phyloP scores from a whole-genome alignment of 2,329 filamentous ascomycete genomes.

The Scedosporium boydii region DNA sequence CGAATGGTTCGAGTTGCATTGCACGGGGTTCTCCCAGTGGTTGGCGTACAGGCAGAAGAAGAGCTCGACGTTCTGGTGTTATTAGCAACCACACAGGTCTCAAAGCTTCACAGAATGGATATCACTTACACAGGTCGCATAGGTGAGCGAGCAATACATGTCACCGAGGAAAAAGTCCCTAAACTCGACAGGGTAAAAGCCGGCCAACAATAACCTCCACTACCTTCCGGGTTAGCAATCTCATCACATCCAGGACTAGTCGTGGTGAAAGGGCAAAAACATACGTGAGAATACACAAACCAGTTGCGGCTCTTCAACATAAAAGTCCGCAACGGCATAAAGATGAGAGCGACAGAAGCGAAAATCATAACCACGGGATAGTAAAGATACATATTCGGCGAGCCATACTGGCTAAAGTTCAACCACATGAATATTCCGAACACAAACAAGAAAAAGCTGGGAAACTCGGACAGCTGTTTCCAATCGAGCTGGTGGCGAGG shows the following conservation, averaged over 20 bases:
- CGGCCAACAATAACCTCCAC: conserved; percentile 79
- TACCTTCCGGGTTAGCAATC: neutral
- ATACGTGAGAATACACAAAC: conserved; percentile 81
- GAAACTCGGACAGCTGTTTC: conserved; percentile 78
- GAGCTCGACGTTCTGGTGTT: conserved; percentile 66
- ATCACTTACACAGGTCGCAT: conserved; percentile 41
- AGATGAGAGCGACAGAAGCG: conserved; percentile 57
- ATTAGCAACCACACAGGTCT: too few relatives aligned
- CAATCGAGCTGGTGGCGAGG: conserved; percentile 78
- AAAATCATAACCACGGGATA: conserved; percentile 76
- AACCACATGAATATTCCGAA: conserved; percentile 79
- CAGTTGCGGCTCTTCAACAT: conserved; percentile 72
- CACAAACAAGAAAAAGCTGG: conserved; percentile 71
- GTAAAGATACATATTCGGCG: conserved; percentile 65
- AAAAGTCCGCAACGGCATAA: conserved; percentile 65
- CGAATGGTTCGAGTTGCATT: conserved; percentile 82
- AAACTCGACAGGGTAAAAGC: conserved; percentile 89
- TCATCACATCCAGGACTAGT: neutral
- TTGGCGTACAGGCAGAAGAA: conserved; percentile 93
- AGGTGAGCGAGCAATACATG: conserved; percentile 94
- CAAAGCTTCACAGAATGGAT: neutral
- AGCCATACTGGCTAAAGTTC: conserved; percentile 67
- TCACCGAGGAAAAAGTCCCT: conserved; percentile 96
- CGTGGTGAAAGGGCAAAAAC: neutral
- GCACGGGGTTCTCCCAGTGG: conserved; percentile 59